phyloP scores from a whole-genome alignment of 2,329 filamentous ascomycete species.

The Alternaria sp. region DNA sequence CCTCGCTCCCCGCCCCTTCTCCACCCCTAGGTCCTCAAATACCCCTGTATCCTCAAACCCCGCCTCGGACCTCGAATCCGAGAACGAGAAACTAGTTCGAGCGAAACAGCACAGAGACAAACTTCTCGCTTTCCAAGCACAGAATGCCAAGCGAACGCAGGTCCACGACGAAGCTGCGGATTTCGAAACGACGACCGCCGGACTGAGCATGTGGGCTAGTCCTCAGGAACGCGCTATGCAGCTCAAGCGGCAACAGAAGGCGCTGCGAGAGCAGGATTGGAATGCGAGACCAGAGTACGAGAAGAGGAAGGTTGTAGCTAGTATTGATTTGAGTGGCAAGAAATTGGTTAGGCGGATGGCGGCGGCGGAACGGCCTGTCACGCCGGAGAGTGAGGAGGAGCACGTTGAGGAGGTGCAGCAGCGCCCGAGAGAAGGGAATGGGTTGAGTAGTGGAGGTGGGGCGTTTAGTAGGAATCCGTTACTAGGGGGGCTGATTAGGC shows the following conservation, averaged over 20 bases:
- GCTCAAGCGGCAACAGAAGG: slow-evolving; percentile 83
- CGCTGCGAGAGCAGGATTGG: slow-evolving; percentile 87
- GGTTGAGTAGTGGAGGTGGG: slow-evolving; percentile 54
- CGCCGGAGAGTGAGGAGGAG: slow-evolving; percentile 62
- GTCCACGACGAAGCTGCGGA: slow-evolving; percentile 87
- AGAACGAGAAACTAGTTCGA: slow-evolving; percentile 69
- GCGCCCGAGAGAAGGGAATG: slow-evolving; percentile 34
- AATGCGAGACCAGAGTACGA: slow-evolving; percentile 86
- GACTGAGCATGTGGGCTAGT: slow-evolving; percentile 81
- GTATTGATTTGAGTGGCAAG: slow-evolving; percentile 80
- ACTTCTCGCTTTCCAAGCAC: slow-evolving; percentile 81
- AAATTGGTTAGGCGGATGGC: slow-evolving; percentile 79
- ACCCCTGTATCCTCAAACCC: slow-evolving; percentile 47
- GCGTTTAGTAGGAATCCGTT: slow-evolving; percentile 75
- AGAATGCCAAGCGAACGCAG: slow-evolving; percentile 83
- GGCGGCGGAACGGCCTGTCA: slow-evolving; percentile 64
- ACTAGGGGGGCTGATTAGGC: slow-evolving; percentile 70
- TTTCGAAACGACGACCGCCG: slow-evolving; percentile 68
- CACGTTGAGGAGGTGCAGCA: slow-evolving; percentile 31
- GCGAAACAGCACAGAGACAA: slow-evolving; percentile 83
- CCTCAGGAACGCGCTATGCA: slow-evolving; percentile 84
- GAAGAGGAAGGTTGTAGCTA: slow-evolving; percentile 83
- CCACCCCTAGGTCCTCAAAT: slow-evolving; percentile 45
- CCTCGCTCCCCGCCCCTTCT: slow-evolving; percentile 67
- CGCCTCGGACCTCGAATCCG: slow-evolving; percentile 52